phyloP scores from a whole-genome alignment of 345 rosid species.

The Odontarrhena argentea region DNA sequence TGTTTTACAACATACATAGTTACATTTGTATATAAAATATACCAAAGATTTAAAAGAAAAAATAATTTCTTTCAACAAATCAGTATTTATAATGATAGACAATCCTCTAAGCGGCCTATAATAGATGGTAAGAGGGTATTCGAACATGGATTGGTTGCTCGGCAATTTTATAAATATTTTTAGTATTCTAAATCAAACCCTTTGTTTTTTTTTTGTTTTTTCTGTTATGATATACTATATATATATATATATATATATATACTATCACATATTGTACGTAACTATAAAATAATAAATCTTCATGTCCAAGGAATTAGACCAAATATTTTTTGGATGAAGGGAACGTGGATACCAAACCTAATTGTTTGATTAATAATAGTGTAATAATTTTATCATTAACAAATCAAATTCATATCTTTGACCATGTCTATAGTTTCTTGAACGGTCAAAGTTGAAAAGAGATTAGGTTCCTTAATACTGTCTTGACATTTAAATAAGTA shows the following conservation, averaged over 20 bases:
- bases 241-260: neutral
- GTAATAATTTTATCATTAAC: neutral
- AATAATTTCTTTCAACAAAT: too few species aligned
- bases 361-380: neutral
- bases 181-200: neutral
- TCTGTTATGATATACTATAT: neutral
- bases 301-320: slow-evolving; percentile 37
- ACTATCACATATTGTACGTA: neutral
- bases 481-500: neutral
- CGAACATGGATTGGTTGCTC: slow-evolving; percentile 5
- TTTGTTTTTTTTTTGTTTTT: neutral
- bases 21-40: too few species aligned
- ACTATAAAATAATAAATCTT: slow-evolving; percentile 22
- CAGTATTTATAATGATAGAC: too few species aligned
- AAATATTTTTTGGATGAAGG: slow-evolving; percentile 11
- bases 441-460: slow-evolving; percentile 31
- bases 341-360: slow-evolving; percentile 36
- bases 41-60: too few species aligned
- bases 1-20: too few species aligned
- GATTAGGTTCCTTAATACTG: slow-evolving; percentile 33
- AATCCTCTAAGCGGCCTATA: neutral
- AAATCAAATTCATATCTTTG: slow-evolving; percentile 36
- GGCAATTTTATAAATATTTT: neutral
- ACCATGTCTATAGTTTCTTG: slow-evolving; percentile 30
- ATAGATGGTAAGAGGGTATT: neutral